phyloP scores from a whole-genome alignment of 202 grass and related monocot genomes.

The Eragrostis tef region DNA sequence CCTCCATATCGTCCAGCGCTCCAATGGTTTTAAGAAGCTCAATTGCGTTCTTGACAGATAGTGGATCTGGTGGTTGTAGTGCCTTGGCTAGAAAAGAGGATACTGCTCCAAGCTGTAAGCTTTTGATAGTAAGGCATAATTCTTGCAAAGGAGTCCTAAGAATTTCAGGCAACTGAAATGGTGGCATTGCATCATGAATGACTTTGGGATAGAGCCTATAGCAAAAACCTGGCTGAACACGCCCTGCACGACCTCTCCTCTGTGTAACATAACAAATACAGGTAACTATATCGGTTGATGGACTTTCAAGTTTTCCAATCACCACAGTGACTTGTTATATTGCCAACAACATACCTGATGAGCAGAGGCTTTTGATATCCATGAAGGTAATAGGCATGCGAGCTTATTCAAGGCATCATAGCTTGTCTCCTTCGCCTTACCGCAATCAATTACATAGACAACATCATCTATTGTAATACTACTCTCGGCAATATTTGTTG shows the following conservation, averaged over 20 bases:
- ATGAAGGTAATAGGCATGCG: constrained; percentile 84
- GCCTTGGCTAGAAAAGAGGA: constrained; percentile 87
- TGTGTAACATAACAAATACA: constrained; percentile 50
- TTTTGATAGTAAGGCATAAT: constrained; percentile 95
- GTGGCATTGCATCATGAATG: constrained; percentile 83
- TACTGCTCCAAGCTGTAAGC: constrained; percentile 78
- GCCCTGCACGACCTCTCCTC: constrained; percentile 90
- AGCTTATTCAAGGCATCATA: constrained; percentile 99
- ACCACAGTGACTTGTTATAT: background rate
- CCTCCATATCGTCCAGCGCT: constrained; percentile 81
- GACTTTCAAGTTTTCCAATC: constrained; percentile 30
- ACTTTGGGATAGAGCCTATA: constrained; percentile 95
- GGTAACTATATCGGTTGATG: background rate
- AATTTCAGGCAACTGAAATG: constrained; percentile 99
- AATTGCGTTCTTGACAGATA: constrained; percentile 94
- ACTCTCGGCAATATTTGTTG: constrained; percentile 97
- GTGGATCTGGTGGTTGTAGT: constrained; percentile 81
- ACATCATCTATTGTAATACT: constrained; percentile 99
- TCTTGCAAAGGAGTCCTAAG: constrained; percentile 97
- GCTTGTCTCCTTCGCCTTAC: constrained; percentile 98
- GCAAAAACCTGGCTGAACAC: constrained; percentile 83
- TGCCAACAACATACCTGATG: constrained; percentile 67
- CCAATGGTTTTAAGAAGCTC: constrained; percentile 94
- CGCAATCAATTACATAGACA: constrained; percentile 96
- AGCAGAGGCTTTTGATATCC: constrained; percentile 99